Evolutionary conservation across 2,329 filamentous ascomycete genomes (phyloP).

Genomic region (Claviceps sp.): DNA sequence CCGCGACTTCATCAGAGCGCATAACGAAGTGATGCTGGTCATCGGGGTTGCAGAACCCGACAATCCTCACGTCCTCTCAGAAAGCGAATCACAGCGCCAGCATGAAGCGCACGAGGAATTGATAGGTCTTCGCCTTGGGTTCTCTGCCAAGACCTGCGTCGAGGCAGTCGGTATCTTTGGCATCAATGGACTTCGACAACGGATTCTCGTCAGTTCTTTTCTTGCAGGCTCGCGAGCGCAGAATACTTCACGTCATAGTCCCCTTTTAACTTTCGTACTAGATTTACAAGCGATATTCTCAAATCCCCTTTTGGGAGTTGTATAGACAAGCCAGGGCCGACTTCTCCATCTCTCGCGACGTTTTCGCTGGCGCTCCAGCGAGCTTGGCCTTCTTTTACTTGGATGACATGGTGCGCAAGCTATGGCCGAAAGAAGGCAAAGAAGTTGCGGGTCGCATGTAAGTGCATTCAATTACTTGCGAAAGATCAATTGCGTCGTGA

Average conservation of each 20-base stretch:
- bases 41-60: slow-evolving; percentile 50
- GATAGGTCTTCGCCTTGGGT: slow-evolving; percentile 26
- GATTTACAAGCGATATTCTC: slow-evolving; percentile 38
- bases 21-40: slow-evolving; percentile 51
- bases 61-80: slow-evolving; percentile 24
- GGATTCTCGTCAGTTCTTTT: slow-evolving; percentile 33
- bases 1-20: slow-evolving; percentile 42
- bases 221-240: background rate
- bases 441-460: slow-evolving; percentile 15
- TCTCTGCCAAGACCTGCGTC: slow-evolving; percentile 20
- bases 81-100: slow-evolving; percentile 26
- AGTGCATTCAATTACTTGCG: slow-evolving; percentile 2
- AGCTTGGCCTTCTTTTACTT: slow-evolving; percentile 16
- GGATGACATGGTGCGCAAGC: slow-evolving; percentile 13
- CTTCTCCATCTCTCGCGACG: slow-evolving; percentile 17
- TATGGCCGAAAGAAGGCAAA: slow-evolving; percentile 14
- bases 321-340: slow-evolving; percentile 15
- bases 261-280: slow-evolving; percentile 12
- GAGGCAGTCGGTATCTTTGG: slow-evolving; percentile 36
- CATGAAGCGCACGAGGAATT: slow-evolving; percentile 35
- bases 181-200: slow-evolving; percentile 36
- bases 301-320: slow-evolving; percentile 34
- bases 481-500: too few species aligned
- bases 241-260: too few species aligned
- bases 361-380: slow-evolving; percentile 21